Evolutionary conservation across 1,284 basidiomycete species (phyloP).

Genomic region (Sanguinoderma infundibulare): DNA sequence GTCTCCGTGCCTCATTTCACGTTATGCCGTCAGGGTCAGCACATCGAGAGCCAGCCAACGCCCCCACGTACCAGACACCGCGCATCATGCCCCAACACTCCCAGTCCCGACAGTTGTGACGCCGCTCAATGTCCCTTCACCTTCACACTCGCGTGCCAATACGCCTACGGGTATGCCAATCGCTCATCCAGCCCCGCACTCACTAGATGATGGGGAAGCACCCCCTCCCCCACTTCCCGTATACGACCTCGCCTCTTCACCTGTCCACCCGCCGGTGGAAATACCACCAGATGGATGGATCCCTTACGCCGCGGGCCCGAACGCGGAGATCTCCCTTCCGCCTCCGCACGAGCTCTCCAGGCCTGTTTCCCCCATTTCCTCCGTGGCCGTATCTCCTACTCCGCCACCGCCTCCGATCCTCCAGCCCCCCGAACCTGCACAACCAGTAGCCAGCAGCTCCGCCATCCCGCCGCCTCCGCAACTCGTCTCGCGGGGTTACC

Average conservation of each 20-base stretch:
- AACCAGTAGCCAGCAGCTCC: slow-evolving; percentile 2
- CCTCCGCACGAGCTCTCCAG: slow-evolving; percentile 42
- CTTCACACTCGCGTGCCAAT: slow-evolving; percentile 26
- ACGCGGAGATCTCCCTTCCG: slow-evolving; percentile 39
- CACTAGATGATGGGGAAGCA: slow-evolving; percentile 18
- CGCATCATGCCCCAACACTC: slow-evolving; percentile 31
- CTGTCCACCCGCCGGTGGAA: slow-evolving; percentile 27
- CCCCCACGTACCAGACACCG: slow-evolving; percentile 33
- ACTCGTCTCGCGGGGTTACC: slow-evolving; percentile 27
- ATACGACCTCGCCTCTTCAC: slow-evolving; percentile 30
- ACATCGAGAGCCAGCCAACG: slow-evolving; percentile 18
- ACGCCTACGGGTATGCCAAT: slow-evolving; percentile 18
- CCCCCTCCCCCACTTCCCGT: slow-evolving; percentile 41
- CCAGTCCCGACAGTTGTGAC: slow-evolving; percentile 37
- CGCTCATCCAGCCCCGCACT: slow-evolving; percentile 18
- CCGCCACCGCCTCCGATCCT: slow-evolving; percentile 7
- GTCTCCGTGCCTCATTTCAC: background rate
- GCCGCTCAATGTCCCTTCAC: slow-evolving; percentile 30
- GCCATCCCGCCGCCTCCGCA: slow-evolving; percentile 11
- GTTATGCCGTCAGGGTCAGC: slow-evolving; percentile 6
- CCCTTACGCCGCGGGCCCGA: slow-evolving; percentile 36
- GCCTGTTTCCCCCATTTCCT: slow-evolving; percentile 24
- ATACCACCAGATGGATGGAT: slow-evolving; percentile 45
- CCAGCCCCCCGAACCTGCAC: background rate
- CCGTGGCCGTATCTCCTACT: slow-evolving; percentile 10